Base-by-base conservation (phyloP, 768 basidiomycete species). In the Cantharellus cinnabarinus region DNA sequence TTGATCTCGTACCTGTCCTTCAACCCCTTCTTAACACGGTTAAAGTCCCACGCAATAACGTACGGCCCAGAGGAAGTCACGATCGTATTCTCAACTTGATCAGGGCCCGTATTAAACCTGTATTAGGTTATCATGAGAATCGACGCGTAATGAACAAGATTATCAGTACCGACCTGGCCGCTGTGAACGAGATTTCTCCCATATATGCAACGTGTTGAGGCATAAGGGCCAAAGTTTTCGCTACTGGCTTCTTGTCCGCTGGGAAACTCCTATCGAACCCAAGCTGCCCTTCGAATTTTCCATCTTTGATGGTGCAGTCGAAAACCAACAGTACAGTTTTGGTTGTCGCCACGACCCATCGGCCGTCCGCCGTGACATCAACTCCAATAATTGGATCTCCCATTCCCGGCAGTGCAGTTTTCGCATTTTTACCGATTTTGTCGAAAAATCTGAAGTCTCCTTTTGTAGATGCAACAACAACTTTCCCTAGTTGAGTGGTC, bases 241-340 rank as follows among this genome's bases (percentile, higher is more conserved):
- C 93, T 59, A 89, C 79, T 2, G 95, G 95, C 72, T 95, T 98
- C 61, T 90, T 79, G 42, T 79, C 80, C 37, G 91, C 90, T 5
- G 95, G 95, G 81, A 99, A 98, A 68, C 84, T 85, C 56, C 90
- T 77, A 67, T 97, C 93, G 66, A 98, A 97, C 42, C 91, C 90
- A 41, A 89, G 72, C 48, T 78, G 78, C 5, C 88, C 90, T 42
- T 79, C 76, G 66, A 88, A 91, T 60, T 79, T 78, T 4, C 90
- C 90, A 67, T 89, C 88, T 20, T 89, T 90, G 65, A 98, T 98
- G 59, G 89, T 77, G 0, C 90, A 90, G 68, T 99, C 91, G 67
- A 98, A 91, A 63, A 99, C 77, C 48, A 98, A 74, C 59, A 99
- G 74, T 69, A 97, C 95, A 10, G 82, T 91, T 73, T 85, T 85